Conservation (phyloP, 1,284 basidiomycete species). For the Cystobasidium slooffiae region DNA sequence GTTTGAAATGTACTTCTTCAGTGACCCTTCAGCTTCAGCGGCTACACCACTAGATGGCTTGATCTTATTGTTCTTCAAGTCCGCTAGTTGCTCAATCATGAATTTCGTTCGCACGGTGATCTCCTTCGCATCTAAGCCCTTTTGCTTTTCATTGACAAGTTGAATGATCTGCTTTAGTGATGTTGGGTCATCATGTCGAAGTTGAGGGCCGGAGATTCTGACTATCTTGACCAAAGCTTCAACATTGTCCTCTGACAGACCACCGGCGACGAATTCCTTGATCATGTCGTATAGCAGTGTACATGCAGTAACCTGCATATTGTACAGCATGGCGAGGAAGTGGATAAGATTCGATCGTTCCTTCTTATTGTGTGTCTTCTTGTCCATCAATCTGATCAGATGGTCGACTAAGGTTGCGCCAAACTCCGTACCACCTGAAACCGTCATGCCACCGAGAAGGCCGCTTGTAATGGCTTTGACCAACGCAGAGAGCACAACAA, state of each 20-base stretch:
- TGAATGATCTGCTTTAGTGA: slow-evolving; percentile 63
- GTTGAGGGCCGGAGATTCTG: slow-evolving; percentile 83
- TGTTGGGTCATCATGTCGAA: slow-evolving; percentile 69
- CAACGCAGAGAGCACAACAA: slow-evolving; percentile 87
- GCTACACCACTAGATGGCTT: slow-evolving; percentile 66
- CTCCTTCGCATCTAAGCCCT: slow-evolving; percentile 62
- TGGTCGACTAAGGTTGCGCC: slow-evolving; percentile 48
- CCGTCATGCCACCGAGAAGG: slow-evolving; percentile 88
- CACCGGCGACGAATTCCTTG: slow-evolving; percentile 70
- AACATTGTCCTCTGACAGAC: slow-evolving; percentile 75
- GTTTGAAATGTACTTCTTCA: slow-evolving; percentile 80
- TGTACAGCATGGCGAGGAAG: slow-evolving; percentile 89
- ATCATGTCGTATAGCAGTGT: slow-evolving; percentile 89
- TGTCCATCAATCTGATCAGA: slow-evolving; percentile 48
- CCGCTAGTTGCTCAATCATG: slow-evolving; percentile 88
- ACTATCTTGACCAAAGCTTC: slow-evolving; percentile 86
- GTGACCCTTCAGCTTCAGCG: slow-evolving; percentile 71
- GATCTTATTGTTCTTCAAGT: slow-evolving; percentile 86
- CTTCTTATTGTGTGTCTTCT: slow-evolving; percentile 62
- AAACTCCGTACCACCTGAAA: slow-evolving; percentile 53
- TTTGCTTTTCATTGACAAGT: slow-evolving; percentile 73
- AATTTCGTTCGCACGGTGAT: slow-evolving; percentile 82
- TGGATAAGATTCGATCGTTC: slow-evolving; percentile 87
- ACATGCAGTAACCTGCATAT: slow-evolving; percentile 89
- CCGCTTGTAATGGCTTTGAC: slow-evolving; percentile 82